Evolutionary conservation across 1,284 basidiomycete species (phyloP).

Genomic region (Rhodotorula sp.): DNA sequence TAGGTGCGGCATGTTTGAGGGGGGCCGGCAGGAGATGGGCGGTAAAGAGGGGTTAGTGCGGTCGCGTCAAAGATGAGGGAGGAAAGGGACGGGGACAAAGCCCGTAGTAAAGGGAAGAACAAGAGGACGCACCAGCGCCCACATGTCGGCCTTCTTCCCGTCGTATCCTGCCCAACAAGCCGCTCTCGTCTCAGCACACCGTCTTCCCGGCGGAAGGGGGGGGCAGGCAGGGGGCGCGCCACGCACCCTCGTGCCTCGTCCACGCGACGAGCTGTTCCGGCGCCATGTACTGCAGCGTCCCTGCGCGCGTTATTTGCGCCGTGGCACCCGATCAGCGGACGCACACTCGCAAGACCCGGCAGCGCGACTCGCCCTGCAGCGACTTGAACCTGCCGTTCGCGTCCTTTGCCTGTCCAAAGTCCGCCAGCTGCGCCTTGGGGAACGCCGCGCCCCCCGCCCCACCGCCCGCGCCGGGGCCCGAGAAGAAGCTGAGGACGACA

Average conservation of each 20-base stretch:
- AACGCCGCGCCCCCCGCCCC: slow-evolving; percentile 57
- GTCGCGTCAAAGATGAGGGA: too few species aligned
- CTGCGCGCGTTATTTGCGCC: slow-evolving; percentile 48
- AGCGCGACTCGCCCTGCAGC: slow-evolving; percentile 51
- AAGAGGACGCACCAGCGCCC: slow-evolving; percentile 59
- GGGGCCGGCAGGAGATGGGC: background rate
- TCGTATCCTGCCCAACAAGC: slow-evolving; percentile 59
- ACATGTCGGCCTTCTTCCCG: slow-evolving; percentile 77
- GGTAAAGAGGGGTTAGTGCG: too few species aligned
- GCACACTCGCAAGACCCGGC: too few species aligned
- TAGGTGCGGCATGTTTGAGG: too few species aligned
- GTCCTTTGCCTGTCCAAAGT: slow-evolving; percentile 79
- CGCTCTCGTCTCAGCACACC: background rate
- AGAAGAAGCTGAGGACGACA: slow-evolving; percentile 68
- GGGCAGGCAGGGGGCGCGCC: too few species aligned
- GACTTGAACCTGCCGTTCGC: slow-evolving; percentile 69
- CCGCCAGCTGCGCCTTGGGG: slow-evolving; percentile 67
- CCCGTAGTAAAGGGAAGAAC: background rate
- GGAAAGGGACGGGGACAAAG: background rate
- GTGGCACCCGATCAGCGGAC: too few species aligned
- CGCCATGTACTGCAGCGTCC: slow-evolving; percentile 79
- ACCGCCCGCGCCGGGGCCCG: background rate
- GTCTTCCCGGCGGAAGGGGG: too few species aligned
- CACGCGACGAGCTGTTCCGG: slow-evolving; percentile 76
- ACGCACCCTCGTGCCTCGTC: slow-evolving; percentile 57